Base-by-base conservation (phyloP, 345 rosid genomes). In the Salix arbutifolia region DNA sequence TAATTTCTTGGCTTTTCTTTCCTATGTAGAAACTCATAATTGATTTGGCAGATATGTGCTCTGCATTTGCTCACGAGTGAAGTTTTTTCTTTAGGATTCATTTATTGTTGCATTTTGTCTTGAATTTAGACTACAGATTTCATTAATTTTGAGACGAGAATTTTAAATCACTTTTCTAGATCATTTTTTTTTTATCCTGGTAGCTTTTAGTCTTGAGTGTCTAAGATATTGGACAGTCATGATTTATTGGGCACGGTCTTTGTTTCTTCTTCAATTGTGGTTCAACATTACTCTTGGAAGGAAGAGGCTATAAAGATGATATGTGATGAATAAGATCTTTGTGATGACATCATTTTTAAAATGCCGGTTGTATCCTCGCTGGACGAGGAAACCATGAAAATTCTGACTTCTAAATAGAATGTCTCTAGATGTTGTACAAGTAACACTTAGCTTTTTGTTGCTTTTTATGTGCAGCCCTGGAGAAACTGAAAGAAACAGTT, bases 1-100 rank as follows among this genome's bases (percentile, higher is more conserved):
- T 96, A 91, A 92, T 62, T 75, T 82, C 72, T 69, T 76, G 37
- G 75, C 79, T 52, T 18, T 65, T 77, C 33, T 69, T 9, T 66
- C 5, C 10, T 60, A 19, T 53, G 33, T n/a, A 30, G 25, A 46
- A 65, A 26, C 69, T 58, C 5, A 48, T 52, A 18, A 58, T 46
- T 73, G 38, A 28, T 42, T 35, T 69, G 53, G 28, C 4, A 8
- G 52, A 28, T 25, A 70, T 18, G 13, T 40, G 25, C 35, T 28
- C 13, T 66, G 68, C 8, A 28, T 8, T 69, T 53, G 19, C 70
- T 61, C 11, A 52, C 6, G n/a, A 28, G 35, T 71, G 52, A 23
- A 44, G 76, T 72, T 42, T 58, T 58, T 6, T 26, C 13, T 30
- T 58, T 52, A 40, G 3, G 69, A 61, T 73, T 61, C 28, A 16